These are phyloP conservation scores for Obelidium mucronatum DNA, from an alignment of 192 early-diverging fungal species.

Conservation along the genomic window DNA sequence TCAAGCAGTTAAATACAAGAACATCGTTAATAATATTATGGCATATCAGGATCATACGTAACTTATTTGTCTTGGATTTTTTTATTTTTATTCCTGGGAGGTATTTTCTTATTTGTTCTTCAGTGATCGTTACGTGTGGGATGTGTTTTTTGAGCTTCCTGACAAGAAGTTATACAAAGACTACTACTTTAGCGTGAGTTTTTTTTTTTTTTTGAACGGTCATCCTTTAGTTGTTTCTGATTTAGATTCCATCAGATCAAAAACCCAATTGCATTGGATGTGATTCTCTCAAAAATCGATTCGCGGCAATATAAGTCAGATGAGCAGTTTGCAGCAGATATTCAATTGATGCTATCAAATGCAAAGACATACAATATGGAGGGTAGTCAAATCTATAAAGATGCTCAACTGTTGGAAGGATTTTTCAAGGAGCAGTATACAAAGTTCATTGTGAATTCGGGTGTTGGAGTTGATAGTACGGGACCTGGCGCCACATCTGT, in stretches of 20 bases:
- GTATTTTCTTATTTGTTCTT: not conserved
- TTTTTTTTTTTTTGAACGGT: slow-evolving; percentile 34
- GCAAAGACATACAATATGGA: slow-evolving; percentile 89
- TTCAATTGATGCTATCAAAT: slow-evolving; percentile 85
- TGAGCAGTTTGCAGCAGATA: slow-evolving; percentile 77
- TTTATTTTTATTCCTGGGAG: not conserved
- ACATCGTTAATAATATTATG: slow-evolving; percentile 25
- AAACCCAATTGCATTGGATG: slow-evolving; percentile 81
- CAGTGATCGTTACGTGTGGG: slow-evolving; percentile 22
- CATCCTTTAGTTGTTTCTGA: slow-evolving; percentile 71
- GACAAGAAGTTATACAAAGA: slow-evolving; percentile 46
- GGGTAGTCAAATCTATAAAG: slow-evolving; percentile 84
- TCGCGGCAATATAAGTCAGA: slow-evolving; percentile 58
- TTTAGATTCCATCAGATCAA: slow-evolving; percentile 77
- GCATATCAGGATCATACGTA: slow-evolving; percentile 4
- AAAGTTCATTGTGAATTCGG: slow-evolving; percentile 55
- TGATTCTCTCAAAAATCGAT: slow-evolving; percentile 73
- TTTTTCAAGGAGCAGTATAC: slow-evolving; percentile 64
- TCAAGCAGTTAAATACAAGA: slow-evolving; percentile 21
- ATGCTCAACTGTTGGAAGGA: slow-evolving; percentile 61
- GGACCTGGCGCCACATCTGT: not conserved
- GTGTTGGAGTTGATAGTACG: not conserved
- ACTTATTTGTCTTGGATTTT: not conserved
- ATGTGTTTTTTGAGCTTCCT: slow-evolving; percentile 51
- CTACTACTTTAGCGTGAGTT: slow-evolving; percentile 48